Evolutionary conservation across 2,329 filamentous ascomycete genomes (phyloP).

Genomic region (Calonectria pseudoreteaudii): DNA sequence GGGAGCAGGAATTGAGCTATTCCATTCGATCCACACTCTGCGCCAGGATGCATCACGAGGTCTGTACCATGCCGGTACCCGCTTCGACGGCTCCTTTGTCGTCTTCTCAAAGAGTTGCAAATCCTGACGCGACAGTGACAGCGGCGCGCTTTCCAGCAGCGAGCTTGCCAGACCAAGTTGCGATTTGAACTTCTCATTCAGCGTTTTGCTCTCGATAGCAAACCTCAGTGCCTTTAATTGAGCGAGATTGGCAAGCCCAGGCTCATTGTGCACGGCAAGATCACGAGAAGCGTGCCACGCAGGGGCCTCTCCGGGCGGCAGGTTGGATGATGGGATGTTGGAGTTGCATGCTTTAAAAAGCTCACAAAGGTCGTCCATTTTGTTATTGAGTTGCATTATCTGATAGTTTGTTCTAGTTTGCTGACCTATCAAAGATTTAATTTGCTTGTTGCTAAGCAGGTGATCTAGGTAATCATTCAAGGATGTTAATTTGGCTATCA

Average conservation of each 20-base stretch:
- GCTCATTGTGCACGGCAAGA: background rate
- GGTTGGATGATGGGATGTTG: background rate
- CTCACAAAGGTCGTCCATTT: background rate
- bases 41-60: background rate
- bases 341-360: background rate
- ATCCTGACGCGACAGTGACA: background rate
- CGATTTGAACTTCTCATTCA: background rate
- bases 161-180: background rate
- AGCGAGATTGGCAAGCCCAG: background rate
- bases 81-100: background rate
- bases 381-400: background rate
- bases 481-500: background rate
- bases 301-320: too few species aligned
- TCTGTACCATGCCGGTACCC: background rate
- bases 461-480: background rate
- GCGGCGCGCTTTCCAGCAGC: background rate
- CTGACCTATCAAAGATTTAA: background rate
- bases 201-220: background rate
- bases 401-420: background rate
- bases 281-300: background rate
- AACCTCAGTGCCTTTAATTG: background rate
- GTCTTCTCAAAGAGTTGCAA: background rate
- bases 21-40: background rate
- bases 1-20: background rate
- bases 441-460: background rate